These are phyloP conservation scores for Leccinum broughii DNA, from an alignment of 768 basidiomycete species.

Conservation along the genomic window DNA sequence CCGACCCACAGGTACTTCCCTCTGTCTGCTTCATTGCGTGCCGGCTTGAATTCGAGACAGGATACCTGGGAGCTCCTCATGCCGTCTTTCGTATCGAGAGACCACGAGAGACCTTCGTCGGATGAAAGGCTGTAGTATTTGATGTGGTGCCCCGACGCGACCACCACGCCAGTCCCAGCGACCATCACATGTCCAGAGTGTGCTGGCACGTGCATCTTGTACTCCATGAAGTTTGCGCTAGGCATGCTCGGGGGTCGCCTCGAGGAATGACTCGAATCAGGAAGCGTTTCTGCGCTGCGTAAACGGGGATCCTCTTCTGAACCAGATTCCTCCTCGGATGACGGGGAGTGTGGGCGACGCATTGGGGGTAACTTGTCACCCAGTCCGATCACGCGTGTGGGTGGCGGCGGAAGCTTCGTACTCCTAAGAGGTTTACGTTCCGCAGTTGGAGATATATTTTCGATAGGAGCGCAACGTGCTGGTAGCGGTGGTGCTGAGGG, in stretches of 20 bases:
- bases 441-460: conserved; percentile 19
- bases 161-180: conserved; percentile 58
- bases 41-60: conserved; percentile 75
- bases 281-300: conserved; percentile 52
- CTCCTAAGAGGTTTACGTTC: conserved; percentile 31
- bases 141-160: conserved; percentile 58
- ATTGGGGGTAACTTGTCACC: conserved; percentile 71
- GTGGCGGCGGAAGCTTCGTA: conserved; percentile 64
- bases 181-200: conserved; percentile 55
- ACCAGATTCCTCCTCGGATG: conserved; percentile 54
- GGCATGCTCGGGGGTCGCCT: conserved; percentile 45
- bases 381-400: conserved; percentile 67
- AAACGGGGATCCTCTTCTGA: conserved; percentile 59
- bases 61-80: conserved; percentile 71
- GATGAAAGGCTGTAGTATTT: conserved; percentile 60
- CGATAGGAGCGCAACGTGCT: conserved; percentile 32
- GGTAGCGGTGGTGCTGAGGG: conserved; percentile 36
- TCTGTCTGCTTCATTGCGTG: conserved; percentile 42
- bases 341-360: conserved; percentile 45
- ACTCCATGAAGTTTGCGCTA: conserved; percentile 39
- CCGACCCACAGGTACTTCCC: conserved; percentile 82
- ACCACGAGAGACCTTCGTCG: conserved; percentile 45
- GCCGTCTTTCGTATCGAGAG: conserved; percentile 63
- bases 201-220: conserved; percentile 53
- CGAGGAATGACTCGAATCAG: conserved; percentile 69